Conservation (phyloP, 1,139 yeast species). For the Yamadazyma songkhlaensis region DNA sequence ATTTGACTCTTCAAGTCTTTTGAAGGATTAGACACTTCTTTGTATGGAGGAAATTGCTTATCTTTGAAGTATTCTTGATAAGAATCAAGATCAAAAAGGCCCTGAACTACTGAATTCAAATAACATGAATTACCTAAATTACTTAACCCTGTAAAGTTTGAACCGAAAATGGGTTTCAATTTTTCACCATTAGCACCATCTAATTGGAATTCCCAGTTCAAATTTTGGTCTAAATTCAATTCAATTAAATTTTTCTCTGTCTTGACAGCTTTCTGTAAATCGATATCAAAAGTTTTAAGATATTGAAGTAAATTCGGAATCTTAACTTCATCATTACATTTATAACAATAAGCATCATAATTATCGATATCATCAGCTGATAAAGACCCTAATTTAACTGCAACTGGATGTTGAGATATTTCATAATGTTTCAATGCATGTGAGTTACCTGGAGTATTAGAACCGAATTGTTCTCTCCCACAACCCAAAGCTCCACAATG, state of each 20-base stretch:
- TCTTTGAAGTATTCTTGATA: slow-evolving; percentile 39
- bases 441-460: slow-evolving; percentile 83
- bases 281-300: slow-evolving; percentile 65
- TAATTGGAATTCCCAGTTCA: slow-evolving; percentile 90
- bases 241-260: slow-evolving; percentile 89
- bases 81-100: slow-evolving; percentile 39
- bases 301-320: slow-evolving; percentile 58
- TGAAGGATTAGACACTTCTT: slow-evolving; percentile 51
- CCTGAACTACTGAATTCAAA: slow-evolving; percentile 76
- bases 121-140: slow-evolving; percentile 95
- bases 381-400: slow-evolving; percentile 87
- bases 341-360: slow-evolving; percentile 83
- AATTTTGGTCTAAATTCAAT: slow-evolving; percentile 85
- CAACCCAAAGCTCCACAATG: slow-evolving; percentile 91
- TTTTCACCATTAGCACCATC: slow-evolving; percentile 69
- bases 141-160: slow-evolving; percentile 73
- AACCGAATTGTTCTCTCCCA: slow-evolving; percentile 88
- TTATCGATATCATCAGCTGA: slow-evolving; percentile 53
- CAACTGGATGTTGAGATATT: slow-evolving; percentile 63
- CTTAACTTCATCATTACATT: slow-evolving; percentile 83
- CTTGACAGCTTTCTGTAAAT: slow-evolving; percentile 51
- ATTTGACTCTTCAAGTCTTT: slow-evolving; percentile 68
- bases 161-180: slow-evolving; percentile 63
- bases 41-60: slow-evolving; percentile 22
- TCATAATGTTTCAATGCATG: slow-evolving; percentile 79